A percentile compares a stretch with the other conserved stretches of the same genome.
Conservation (phyloP, 2,329 filamentous ascomycete genomes). For the Neurospora sp. region DNA sequence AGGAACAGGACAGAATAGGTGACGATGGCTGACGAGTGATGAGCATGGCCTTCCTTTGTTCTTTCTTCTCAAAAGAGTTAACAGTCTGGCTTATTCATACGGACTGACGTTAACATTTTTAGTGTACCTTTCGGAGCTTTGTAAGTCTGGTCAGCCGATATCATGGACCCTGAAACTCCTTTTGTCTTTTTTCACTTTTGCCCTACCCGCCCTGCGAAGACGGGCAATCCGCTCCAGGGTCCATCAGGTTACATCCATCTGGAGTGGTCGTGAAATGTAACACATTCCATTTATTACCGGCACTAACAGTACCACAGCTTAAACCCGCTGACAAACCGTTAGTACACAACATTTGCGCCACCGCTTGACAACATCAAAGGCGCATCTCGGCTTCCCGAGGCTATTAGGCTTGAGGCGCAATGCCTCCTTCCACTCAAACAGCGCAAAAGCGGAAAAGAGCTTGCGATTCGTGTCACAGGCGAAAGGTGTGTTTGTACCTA, state of each 20-base stretch:
- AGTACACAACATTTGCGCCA: not conserved
- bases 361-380: not conserved
- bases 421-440: not conserved
- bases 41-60: not conserved
- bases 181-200: not conserved
- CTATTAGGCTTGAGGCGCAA: not conserved
- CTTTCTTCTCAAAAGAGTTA: not conserved
- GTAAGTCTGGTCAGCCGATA: not conserved
- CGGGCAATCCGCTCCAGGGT: too few relatives aligned
- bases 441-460: slow-evolving; percentile 24
- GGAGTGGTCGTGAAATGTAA: not conserved
- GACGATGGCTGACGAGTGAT: not conserved
- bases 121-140: not conserved
- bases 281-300: not conserved
- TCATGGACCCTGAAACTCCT: not conserved
- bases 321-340: not conserved
- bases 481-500: slow-evolving; percentile 33
- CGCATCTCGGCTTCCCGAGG: too few relatives aligned
- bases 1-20: not conserved
- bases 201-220: too few relatives aligned
- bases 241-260: too few relatives aligned
- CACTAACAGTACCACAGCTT: not conserved
- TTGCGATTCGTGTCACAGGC: slow-evolving; percentile 39
- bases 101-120: not conserved
- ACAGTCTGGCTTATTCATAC: not conserved